Conservation (phyloP, 169 alveolate species). For the Theileria annulata region DNA sequence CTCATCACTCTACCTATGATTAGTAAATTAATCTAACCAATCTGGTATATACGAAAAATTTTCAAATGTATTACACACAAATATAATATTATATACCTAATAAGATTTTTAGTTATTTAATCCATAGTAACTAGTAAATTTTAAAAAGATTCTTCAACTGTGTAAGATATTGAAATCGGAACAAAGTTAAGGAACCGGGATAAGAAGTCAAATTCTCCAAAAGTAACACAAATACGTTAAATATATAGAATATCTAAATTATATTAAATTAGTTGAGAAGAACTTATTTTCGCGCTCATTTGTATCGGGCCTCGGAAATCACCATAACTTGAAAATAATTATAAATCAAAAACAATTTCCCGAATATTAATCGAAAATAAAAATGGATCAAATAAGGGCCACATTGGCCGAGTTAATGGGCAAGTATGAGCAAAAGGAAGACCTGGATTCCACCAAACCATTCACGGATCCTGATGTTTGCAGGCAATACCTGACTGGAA, state of each 20-base stretch:
- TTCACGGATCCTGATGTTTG: slow-evolving; percentile 80
- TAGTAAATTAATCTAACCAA: not conserved
- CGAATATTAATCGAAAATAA: not conserved
- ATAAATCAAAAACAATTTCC: not conserved
- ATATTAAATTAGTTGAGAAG: not conserved
- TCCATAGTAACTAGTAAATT: too few species aligned
- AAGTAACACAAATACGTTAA: not conserved
- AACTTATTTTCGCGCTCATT: not conserved
- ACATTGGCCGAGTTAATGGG: slow-evolving; percentile 81
- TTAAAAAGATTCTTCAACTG: not conserved
- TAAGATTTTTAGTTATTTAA: too few species aligned
- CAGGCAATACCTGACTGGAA: slow-evolving; percentile 77
- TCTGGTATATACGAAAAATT: not conserved
- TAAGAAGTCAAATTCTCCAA: not conserved
- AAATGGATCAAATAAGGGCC: slow-evolving; percentile 79
- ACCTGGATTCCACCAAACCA: slow-evolving; percentile 44
- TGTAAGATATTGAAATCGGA: not conserved
- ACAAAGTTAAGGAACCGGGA: not conserved
- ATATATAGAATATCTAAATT: not conserved
- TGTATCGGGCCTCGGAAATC: not conserved
- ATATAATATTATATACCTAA: too few species aligned
- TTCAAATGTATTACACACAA: not conserved
- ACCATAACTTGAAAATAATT: not conserved
- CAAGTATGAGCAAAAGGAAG: slow-evolving; percentile 76
- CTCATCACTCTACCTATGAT: slow-evolving; percentile 91